Percentiles rank a stretch among this genome's conserved stretches.
These are phyloP conservation scores for Lizonia empirigonia DNA, from an alignment of 2,329 filamentous ascomycete species.

Conservation along the genomic window DNA sequence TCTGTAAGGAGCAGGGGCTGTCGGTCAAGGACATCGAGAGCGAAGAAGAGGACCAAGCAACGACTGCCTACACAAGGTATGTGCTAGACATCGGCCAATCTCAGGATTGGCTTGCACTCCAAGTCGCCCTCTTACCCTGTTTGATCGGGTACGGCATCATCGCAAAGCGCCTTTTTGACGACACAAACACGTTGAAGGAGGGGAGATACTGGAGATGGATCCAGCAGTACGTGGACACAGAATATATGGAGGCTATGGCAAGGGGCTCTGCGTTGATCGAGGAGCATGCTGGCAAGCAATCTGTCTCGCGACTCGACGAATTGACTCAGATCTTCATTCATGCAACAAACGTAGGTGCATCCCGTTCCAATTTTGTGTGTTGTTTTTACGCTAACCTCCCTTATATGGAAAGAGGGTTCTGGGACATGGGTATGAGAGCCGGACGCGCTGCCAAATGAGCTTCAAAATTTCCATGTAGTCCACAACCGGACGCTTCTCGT, in stretches of 20 bases:
- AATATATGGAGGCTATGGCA: constrained; percentile 75
- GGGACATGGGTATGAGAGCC: constrained; percentile 66
- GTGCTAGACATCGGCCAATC: constrained; percentile 87
- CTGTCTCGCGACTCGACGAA: constrained; percentile 77
- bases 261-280: constrained; percentile 77
- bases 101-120: constrained; percentile 85
- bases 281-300: constrained; percentile 73
- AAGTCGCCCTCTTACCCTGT: constrained; percentile 84
- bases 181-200: constrained; percentile 64
- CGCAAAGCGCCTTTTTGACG: constrained; percentile 70
- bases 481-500: neutral
- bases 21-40: constrained; percentile 72
- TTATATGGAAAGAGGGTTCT: constrained; percentile 76
- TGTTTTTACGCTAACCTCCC: constrained; percentile 18
- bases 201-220: constrained; percentile 87
- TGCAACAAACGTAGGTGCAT: constrained; percentile 72
- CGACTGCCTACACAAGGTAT: constrained; percentile 80
- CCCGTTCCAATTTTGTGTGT: neutral
- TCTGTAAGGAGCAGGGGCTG: constrained; percentile 82
- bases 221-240: constrained; percentile 81
- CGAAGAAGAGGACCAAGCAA: constrained; percentile 78
- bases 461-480: neutral
- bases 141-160: constrained; percentile 87
- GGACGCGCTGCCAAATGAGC: neutral
- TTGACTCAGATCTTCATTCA: constrained; percentile 83